Evolutionary conservation across 169 alveolate genomes (phyloP), one percentile per base, ranked within the genome.

Genomic region (Plasmodium chabaudi): DNA sequence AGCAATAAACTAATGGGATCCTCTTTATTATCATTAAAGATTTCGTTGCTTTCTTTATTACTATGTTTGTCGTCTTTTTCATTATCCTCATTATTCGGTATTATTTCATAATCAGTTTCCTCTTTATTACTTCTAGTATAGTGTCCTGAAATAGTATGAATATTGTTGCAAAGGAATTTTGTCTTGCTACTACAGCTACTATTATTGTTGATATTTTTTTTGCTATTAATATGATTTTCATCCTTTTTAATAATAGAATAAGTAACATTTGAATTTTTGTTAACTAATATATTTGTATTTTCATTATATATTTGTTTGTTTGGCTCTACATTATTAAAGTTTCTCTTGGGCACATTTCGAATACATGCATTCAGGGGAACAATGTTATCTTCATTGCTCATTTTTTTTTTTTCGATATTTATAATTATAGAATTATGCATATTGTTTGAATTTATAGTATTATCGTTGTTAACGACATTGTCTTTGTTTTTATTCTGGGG

Each of bases 191-290:
- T 23, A 12, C 23, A 27, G 10, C 15, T 42, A 23, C 15, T 72
- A 15, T 19, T 68, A 72, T 47, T 13, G 19, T 57, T 34, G 39
- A 5, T 59, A 72, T 44, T 27, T 49, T 25, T 13, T 46, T 23
- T 15, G 17, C 46, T 17, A n/a, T 15, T 17, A 53, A 77, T 46
- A 17, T 9, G 17, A n/a, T 64, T 75, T 21, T 39, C 44, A 13
- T 77, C 75, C 27, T 75, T 75, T 49, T 77, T 77, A 23, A 64
- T 53, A 19, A 64, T 27, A n/a, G 77, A 77, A 68, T 42, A 77
- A 1, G 53, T 64, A 49, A 25, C 23, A 44, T 23, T 44, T 34
- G n/a, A 60, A 12, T 42, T 74, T 27, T 39, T 46, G 25, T 64
- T 63, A 44, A 19, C 15, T 12, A 63, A 61, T 12, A 51, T 2